Evolutionary conservation across 2,329 filamentous ascomycete genomes (phyloP).

Genomic region (Scedosporium dehoogii): DNA sequence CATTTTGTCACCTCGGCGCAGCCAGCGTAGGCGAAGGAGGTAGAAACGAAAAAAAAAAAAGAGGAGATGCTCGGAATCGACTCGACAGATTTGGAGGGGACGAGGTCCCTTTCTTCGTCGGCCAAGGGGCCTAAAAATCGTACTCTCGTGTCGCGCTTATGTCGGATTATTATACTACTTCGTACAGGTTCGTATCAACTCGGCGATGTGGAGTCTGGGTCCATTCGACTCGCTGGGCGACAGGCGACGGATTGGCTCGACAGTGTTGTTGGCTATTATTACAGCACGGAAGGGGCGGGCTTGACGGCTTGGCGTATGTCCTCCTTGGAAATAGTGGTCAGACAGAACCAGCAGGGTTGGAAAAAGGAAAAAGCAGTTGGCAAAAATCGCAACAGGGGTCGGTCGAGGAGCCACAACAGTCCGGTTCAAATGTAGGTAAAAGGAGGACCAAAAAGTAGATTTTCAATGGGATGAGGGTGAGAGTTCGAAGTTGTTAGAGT

Average conservation of each 20-base stretch:
- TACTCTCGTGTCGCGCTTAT: not conserved
- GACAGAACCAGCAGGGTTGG: too few species aligned
- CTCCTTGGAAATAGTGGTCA: too few species aligned
- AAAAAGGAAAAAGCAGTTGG: too few species aligned
- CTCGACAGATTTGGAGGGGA: not conserved
- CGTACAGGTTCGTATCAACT: not conserved
- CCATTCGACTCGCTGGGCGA: not conserved
- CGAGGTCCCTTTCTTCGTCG: slow-evolving; percentile 1
- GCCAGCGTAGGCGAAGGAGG: slow-evolving; percentile 5
- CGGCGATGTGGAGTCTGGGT: not conserved
- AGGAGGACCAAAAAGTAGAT: too few species aligned
- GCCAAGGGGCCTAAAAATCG: not conserved
- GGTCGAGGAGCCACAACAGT: too few species aligned
- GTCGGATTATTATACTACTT: not conserved
- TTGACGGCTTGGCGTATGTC: not conserved
- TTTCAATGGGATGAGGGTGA: not conserved
- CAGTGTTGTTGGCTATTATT: not conserved
- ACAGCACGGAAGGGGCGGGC: not conserved
- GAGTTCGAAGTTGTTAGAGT: not conserved
- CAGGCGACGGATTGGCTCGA: not conserved
- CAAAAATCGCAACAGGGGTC: too few species aligned
- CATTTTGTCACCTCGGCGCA: slow-evolving; percentile 28
- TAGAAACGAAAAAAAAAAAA: slow-evolving; percentile 1
- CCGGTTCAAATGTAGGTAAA: too few species aligned
- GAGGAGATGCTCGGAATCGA: slow-evolving; percentile 3